Conservation (phyloP, 2,329 filamentous ascomycete genomes). For the Aspergillus proliferans region DNA sequence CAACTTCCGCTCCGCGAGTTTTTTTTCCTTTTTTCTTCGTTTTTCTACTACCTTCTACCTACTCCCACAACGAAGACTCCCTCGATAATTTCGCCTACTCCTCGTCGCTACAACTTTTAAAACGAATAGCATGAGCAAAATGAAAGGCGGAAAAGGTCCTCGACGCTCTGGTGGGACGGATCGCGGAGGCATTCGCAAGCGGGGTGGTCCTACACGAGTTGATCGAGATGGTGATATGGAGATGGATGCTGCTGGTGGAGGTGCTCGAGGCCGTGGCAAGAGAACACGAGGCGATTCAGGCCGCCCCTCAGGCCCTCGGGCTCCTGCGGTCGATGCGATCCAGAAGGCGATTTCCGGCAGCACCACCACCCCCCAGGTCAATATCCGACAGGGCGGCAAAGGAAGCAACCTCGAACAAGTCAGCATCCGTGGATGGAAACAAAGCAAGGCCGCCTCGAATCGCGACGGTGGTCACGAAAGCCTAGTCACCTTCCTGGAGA, state of each 20-base stretch:
- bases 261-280: constrained; percentile 28
- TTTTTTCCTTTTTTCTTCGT: not conserved
- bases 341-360: constrained; percentile 29
- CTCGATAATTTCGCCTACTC: not conserved
- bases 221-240: constrained; percentile 58
- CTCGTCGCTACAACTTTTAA: not conserved
- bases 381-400: constrained; percentile 33
- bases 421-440: constrained; percentile 55
- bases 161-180: constrained; percentile 25
- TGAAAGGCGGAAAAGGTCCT: constrained; percentile 27
- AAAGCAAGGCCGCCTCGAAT: constrained; percentile 63
- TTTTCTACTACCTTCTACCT: not conserved
- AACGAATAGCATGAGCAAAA: constrained; percentile 14
- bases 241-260: constrained; percentile 46
- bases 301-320: constrained; percentile 20
- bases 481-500: constrained; percentile 63
- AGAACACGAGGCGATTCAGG: constrained; percentile 27
- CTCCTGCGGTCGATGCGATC: constrained; percentile 24
- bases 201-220: constrained; percentile 37
- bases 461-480: constrained; percentile 60
- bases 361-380: constrained; percentile 28
- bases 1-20: constrained; percentile 8
- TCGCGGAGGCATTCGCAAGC: constrained; percentile 49
- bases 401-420: constrained; percentile 28
- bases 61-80: not conserved